These are phyloP conservation scores for Chalciporus piperatus DNA, from an alignment of 768 basidiomycete genomes.

Conservation along the genomic window DNA sequence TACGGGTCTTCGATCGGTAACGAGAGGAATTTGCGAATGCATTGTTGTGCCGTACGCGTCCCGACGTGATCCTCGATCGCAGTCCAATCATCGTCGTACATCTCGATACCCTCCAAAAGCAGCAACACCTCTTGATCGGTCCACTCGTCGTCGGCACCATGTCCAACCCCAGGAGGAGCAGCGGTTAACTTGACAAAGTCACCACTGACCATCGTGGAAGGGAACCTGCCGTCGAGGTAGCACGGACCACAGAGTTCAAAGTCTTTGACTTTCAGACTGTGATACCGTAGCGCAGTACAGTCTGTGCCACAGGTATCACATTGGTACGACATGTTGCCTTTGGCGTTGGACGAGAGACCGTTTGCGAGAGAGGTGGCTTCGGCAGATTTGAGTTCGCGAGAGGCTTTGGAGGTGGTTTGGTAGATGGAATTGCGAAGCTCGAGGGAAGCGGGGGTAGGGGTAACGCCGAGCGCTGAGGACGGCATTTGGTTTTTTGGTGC, in stretches of 20 bases:
- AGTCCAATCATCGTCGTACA: constrained; percentile 98
- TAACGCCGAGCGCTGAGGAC: constrained; percentile 7
- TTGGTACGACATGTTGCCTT: constrained; percentile 55
- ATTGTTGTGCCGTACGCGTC: constrained; percentile 88
- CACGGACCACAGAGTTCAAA: constrained; percentile 89
- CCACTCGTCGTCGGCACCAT: constrained; percentile 68
- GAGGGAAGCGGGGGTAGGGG: constrained; percentile 65
- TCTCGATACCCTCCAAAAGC: constrained; percentile 94
- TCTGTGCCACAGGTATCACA: constrained; percentile 97
- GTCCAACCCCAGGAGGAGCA: constrained; percentile 29
- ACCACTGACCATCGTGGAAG: constrained; percentile 92
- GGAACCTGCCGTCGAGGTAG: constrained; percentile 96
- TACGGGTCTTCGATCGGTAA: constrained; percentile 97
- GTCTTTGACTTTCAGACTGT: constrained; percentile 89
- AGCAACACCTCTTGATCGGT: constrained; percentile 85
- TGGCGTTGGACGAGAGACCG: constrained; percentile 44
- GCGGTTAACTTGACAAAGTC: constrained; percentile 88
- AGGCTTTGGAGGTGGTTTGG: constrained; percentile 83
- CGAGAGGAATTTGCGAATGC: constrained; percentile 92
- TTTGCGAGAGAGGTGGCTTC: constrained; percentile 69
- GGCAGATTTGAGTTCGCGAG: constrained; percentile 59
- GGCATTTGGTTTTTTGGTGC: constrained; percentile 37
- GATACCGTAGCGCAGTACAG: constrained; percentile 85
- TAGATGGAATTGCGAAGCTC: constrained; percentile 88
- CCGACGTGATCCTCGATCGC: constrained; percentile 91